Base-by-base conservation (phyloP, 345 rosid species). In the Citrus trifoliata region DNA sequence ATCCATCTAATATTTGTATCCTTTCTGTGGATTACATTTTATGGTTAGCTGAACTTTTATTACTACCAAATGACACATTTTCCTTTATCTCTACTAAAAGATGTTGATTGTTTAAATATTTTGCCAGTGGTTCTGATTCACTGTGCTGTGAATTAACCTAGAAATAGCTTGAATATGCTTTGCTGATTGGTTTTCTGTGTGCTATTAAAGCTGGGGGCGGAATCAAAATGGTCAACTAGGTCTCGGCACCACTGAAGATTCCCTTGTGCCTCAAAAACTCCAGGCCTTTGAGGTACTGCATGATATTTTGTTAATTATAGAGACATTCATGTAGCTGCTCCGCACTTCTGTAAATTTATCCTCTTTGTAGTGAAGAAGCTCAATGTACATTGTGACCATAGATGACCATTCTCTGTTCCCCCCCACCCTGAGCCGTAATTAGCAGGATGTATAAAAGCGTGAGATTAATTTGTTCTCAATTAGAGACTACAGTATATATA, bases 201-300 rank as follows among this genome's bases (percentile, higher is more conserved):
- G 68, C 35, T 42, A 46, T 63, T 87, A 86, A 84, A 96, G 99
- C 78, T 96, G 98, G 99, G 99, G 99, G 75, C 88, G 99, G 71
- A 96, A 96, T 88, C 99, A 96, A 87, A 96, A 96, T 83, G 99
- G 99, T 78, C 97, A 96, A 85, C 99, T 96, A 83, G 98, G 99
- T 82, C 95, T 94, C 69, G 98, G 98, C 67, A 90, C 86, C 82
- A 89, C 80, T 10, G 97, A 91, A 80, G 98, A 93, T 82, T 90
- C 97, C 87, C 91, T 89, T 59, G 90, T 96, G 80, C 99, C 99
- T 83, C 93, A 87, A 81, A 91, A 89, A 86, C 89, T 96, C 83
- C 84, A 87, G 82, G 97, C 97, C 71, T 96, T 96, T 82, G 85
- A 96, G 99, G 99, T 93, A 77, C 55, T 65, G 14, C 62, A 6